Evolutionary conservation across 148 eudicot species (phyloP).

Genomic region (Camellia sinensis): DNA sequence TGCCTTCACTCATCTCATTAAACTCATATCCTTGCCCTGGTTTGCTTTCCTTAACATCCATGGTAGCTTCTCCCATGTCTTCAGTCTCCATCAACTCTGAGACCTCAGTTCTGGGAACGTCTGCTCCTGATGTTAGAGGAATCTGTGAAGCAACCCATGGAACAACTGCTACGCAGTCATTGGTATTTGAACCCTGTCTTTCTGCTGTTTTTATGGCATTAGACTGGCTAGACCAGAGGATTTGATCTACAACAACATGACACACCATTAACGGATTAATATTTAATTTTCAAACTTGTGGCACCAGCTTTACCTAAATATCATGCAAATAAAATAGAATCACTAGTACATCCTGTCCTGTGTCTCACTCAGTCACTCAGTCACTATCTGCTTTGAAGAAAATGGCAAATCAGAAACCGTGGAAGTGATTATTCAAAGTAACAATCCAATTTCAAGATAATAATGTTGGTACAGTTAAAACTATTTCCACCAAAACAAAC

Average conservation of each 20-base stretch:
- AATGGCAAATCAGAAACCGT: background rate
- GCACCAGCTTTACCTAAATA: background rate
- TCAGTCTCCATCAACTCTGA: constrained; percentile 68
- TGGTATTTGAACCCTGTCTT: constrained; percentile 14
- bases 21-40: constrained; percentile 18
- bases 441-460: background rate
- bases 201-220: constrained; percentile 14
- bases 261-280: constrained; percentile 12
- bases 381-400: too few species aligned
- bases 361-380: background rate
- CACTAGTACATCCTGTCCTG: background rate
- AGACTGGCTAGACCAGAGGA: constrained; percentile 32
- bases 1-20: constrained; percentile 24
- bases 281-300: background rate
- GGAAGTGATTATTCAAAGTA: background rate
- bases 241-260: constrained; percentile 38
- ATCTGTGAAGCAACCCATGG: constrained; percentile 65
- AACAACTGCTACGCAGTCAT: constrained; percentile 61
- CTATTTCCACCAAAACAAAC: background rate
- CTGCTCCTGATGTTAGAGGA: constrained; percentile 18
- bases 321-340: background rate
- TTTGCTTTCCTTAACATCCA: constrained; percentile 63
- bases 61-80: constrained; percentile 43
- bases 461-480: background rate
- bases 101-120: constrained; percentile 12